A percentile compares a stretch with the other conserved stretches of the same genome.
Evolutionary conservation across 139 green algal species (phyloP).

Genomic region (Tetratostichococcus sp.): DNA sequence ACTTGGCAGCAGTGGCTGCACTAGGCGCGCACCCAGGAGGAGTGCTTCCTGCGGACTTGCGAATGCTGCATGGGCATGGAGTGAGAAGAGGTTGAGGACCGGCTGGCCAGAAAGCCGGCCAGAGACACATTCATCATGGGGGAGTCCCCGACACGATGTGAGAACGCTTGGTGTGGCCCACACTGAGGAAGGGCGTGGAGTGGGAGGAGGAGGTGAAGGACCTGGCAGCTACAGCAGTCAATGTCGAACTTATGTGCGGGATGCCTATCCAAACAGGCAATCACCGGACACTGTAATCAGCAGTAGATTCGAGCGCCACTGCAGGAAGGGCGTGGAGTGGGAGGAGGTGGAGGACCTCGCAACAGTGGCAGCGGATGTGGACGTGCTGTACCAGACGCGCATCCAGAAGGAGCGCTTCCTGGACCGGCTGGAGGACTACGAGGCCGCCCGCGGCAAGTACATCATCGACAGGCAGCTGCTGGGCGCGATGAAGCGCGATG

Average conservation of each 20-base stretch:
- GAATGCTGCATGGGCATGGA: not conserved
- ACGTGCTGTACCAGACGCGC: constrained; percentile 97
- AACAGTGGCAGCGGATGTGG: constrained; percentile 66
- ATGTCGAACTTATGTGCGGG: no score
- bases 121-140: no score
- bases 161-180: no score
- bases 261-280: no score
- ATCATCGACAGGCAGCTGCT: constrained; percentile 89
- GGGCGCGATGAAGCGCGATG: constrained; percentile 67
- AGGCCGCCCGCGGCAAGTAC: constrained; percentile 81
- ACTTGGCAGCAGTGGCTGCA: no score
- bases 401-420: constrained; percentile 98
- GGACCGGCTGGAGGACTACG: constrained; percentile 72
- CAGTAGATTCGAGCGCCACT: not conserved
- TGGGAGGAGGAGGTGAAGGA: no score
- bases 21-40: no score
- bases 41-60: no score
- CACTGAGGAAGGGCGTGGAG: no score
- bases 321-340: constrained; percentile 65
- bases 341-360: constrained; percentile 76
- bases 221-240: no score
- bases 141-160: no score
- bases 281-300: not conserved
- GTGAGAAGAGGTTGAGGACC: not conserved
- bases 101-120: no score